A percentile compares a stretch with the other conserved stretches of the same genome.
Conservation (phyloP, 2,329 filamentous ascomycete genomes). For the Aspergillus quadricinctus region DNA sequence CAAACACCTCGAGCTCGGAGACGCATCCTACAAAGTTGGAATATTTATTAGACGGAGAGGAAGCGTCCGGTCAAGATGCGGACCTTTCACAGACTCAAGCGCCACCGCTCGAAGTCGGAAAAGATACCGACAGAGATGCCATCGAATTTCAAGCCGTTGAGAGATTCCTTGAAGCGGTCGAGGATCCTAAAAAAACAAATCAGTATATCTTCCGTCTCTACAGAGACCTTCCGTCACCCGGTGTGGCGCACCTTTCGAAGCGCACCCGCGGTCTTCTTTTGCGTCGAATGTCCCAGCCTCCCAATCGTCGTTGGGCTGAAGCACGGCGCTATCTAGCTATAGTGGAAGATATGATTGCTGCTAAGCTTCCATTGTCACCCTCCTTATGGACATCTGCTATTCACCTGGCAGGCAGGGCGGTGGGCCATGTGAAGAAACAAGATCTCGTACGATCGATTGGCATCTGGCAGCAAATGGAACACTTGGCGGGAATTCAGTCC, state of each 20-base stretch:
- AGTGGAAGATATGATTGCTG: constrained; percentile 74
- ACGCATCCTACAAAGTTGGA: background rate
- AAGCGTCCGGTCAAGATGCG: background rate
- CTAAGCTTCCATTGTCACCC: constrained; percentile 63
- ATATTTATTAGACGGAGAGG: background rate
- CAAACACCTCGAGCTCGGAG: background rate
- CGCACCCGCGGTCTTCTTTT: constrained; percentile 60
- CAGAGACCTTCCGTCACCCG: constrained; percentile 49
- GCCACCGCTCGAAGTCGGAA: constrained; percentile 28
- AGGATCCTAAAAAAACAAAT: constrained; percentile 42
- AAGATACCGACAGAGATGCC: constrained; percentile 22
- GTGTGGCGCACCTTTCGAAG: constrained; percentile 48
- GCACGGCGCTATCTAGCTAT: constrained; percentile 74
- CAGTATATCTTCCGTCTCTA: constrained; percentile 52
- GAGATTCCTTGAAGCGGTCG: constrained; percentile 39
- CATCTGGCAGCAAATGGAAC: constrained; percentile 89
- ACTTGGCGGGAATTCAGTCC: constrained; percentile 57
- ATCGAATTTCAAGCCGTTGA: constrained; percentile 35
- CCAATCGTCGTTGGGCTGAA: constrained; percentile 47
- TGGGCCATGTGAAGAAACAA: constrained; percentile 52
- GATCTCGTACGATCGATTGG: constrained; percentile 67
- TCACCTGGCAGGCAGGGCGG: constrained; percentile 70
- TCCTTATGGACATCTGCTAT: constrained; percentile 82
- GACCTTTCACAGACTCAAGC: background rate
- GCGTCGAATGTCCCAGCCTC: constrained; percentile 59